Evolutionary conservation across 2,329 filamentous ascomycete species (phyloP), one percentile per base, ranked within the genome.

Genomic region (Cladobotryum mycophilum): DNA sequence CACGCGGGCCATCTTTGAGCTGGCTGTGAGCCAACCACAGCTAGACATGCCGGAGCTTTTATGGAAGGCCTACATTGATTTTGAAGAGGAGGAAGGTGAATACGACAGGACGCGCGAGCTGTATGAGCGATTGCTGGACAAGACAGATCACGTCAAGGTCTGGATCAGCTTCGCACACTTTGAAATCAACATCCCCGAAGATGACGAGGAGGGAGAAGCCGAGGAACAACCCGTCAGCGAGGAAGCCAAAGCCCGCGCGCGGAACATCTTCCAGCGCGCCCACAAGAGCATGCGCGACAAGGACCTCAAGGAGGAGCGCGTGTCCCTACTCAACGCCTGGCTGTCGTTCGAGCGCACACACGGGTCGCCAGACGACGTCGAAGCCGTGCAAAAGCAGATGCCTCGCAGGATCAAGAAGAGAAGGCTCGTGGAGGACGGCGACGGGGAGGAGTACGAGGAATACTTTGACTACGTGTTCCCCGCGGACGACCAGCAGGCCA

Each of bases 111-210:
- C 90, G 4, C 80, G 93, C 45, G 73, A 75, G 3, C 75, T 99
- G 41, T 99, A 97, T 71, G 92, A 97, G 73, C 82, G 92, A 7
- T 78, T 99, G 12, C 79, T 99, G 41, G 78, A 89, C 62, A 96
- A 95, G 82, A 96, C 93, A n/a, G 86, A 93, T 63, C 93, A 99
- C 65, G 90, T 96, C 76, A 99, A 97, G 76, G 93, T 99, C 53
- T 99, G 93, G 93, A 95, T 93, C 69, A 92, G 88, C 67, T 99
- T 92, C 71, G 93, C 93, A n/a, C 88, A 95, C 67, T 97, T 99
- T 64, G 93, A 99, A 70, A 89, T 97, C 73, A 92, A 93, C 66
- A 84, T 96, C 0, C 89, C 90, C 41, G 90, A 95, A 51, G 80
- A 82, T 47, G 81, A 82, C 38, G 84, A 76, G 11, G 72, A 70